Evolutionary conservation across 495 filamentous ascomycete species (phyloP).

Genomic region (Mycothermus thermophilus): DNA sequence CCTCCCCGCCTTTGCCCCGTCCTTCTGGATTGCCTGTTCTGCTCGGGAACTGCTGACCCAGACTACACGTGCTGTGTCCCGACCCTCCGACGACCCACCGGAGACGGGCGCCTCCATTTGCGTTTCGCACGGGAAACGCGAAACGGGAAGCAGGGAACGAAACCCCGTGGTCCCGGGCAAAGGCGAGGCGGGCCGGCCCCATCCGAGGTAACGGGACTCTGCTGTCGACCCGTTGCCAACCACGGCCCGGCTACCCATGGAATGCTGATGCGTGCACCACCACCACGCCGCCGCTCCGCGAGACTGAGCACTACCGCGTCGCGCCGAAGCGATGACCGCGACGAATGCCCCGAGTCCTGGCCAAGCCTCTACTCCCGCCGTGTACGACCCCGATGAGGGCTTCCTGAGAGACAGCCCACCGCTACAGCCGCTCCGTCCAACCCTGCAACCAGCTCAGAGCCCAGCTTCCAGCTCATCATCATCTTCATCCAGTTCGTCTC

Average conservation of each 20-base stretch:
- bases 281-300: too few relatives aligned
- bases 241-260: not conserved
- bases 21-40: not conserved
- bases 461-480: conserved; percentile 17
- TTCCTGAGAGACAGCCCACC: conserved; percentile 28
- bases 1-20: not conserved
- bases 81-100: not conserved
- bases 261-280: not conserved
- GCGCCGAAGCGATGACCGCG: conserved; percentile 35
- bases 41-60: not conserved
- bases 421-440: conserved; percentile 26
- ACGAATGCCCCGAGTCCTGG: conserved; percentile 21
- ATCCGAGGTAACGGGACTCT: not conserved
- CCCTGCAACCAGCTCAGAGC: conserved; percentile 27
- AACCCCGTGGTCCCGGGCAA: not conserved
- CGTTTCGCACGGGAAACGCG: not conserved
- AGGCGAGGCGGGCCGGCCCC: not conserved
- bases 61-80: not conserved
- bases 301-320: too few relatives aligned
- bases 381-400: conserved; percentile 35
- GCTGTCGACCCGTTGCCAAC: not conserved
- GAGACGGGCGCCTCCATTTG: not conserved
- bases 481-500: conserved; percentile 26
- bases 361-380: conserved; percentile 29
- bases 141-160: not conserved